Percentiles rank a stretch among this genome's conserved stretches.
Evolutionary conservation across 768 basidiomycete species (phyloP).

Genomic region (Leucosporidium scottii): DNA sequence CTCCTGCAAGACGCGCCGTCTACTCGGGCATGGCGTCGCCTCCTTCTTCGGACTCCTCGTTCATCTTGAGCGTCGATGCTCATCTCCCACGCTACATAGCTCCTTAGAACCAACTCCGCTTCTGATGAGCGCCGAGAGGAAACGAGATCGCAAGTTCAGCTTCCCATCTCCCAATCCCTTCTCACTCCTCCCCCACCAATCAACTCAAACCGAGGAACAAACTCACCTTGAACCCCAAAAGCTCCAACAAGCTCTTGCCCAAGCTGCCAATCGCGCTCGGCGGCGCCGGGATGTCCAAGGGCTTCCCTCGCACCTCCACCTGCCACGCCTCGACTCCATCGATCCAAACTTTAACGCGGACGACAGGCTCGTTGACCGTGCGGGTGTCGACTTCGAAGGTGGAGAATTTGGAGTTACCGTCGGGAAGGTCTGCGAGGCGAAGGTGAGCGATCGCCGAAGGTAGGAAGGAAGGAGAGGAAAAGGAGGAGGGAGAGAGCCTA

Average conservation of each 20-base stretch:
- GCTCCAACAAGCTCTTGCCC: slow-evolving; percentile 28
- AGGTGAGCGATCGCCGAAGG: slow-evolving; percentile 46
- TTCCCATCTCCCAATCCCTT: too few species aligned
- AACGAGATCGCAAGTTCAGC: too few species aligned
- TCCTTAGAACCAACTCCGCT: not conserved
- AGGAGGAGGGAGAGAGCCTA: slow-evolving; percentile 43
- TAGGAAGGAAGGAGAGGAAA: slow-evolving; percentile 47
- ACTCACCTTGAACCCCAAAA: slow-evolving; percentile 31
- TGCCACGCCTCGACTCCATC: slow-evolving; percentile 40
- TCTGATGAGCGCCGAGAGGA: too few species aligned
- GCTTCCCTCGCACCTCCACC: slow-evolving; percentile 35
- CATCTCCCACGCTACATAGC: not conserved
- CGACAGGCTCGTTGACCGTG: slow-evolving; percentile 49
- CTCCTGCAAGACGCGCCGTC: too few species aligned
- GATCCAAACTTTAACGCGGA: slow-evolving; percentile 56
- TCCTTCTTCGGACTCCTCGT: not conserved
- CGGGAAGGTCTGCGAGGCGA: slow-evolving; percentile 53
- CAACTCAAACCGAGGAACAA: slow-evolving; percentile 11
- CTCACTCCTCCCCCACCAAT: too few species aligned
- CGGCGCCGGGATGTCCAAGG: slow-evolving; percentile 6
- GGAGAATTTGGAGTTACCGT: slow-evolving; percentile 65
- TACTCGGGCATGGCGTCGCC: not conserved
- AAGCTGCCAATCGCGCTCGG: slow-evolving; percentile 20
- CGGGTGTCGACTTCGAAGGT: slow-evolving; percentile 64
- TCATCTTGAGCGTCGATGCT: not conserved